Base-by-base conservation (phyloP, 352 stramenopile genomes). In the Pythium myriotylum region DNA sequence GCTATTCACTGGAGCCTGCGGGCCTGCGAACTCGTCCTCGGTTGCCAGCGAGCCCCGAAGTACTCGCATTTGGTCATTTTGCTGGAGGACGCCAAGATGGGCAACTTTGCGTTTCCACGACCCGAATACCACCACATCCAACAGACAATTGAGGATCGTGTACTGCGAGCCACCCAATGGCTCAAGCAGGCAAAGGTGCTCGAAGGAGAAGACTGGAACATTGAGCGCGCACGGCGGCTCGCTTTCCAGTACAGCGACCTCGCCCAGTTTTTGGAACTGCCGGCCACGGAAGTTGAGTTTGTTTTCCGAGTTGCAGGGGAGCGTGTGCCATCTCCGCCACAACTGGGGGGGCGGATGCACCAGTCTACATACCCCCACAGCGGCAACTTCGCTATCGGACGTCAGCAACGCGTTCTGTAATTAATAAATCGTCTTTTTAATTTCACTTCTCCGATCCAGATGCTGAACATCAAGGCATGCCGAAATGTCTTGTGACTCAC, bases 1-100 rank as follows among this genome's bases (percentile, higher is more conserved):
- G 75, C 83, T 20, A 75, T 92, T 29, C 85, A 94, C 45, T 94
- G 85, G 85, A 92, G 81, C 41, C 62, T 94, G 29, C 78, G 81
- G 4, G 85, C 85, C 10, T 94, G 83, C 48, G 58, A 73, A 39
- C 70, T 92, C 19, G 81, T 92, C 1, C 71, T 94, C 0, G 70
- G 67, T 0, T 77, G 67, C 13, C 65, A 74, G 9, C 60, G 64
- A 8, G 68, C 84, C 2, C 85, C 85, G 1, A 75, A 79, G 27
- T 94, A 90, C 41, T 74, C 85, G 2, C 81, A 94, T 26, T 50
- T 94, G 52, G 81, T 85, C 2, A 70, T 91, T 17, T 52, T 92
- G 8, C 52, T 92, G 9, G 67, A 85, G 19, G 85, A 94, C 29
- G 61, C 63, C 16, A 81, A 62, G 17, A 67, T 81, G 24, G 60